Evolutionary conservation across 208 protist species (phyloP).

Genomic region (Leishmania gerbilli): DNA sequence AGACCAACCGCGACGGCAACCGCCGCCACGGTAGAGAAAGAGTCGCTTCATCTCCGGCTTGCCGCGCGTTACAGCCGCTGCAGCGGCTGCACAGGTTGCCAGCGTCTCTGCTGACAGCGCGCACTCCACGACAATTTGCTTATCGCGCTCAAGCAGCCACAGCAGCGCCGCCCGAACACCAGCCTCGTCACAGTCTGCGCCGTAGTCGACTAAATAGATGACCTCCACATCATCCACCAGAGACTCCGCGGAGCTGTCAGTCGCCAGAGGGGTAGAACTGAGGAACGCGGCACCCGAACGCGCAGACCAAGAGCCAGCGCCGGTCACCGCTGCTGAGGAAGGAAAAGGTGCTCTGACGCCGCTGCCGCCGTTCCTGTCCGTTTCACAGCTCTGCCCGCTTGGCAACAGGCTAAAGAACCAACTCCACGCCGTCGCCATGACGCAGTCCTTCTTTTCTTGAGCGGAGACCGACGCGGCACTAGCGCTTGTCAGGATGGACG

Average conservation of each 20-base stretch:
- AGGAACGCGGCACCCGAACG: background rate
- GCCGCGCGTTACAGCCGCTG: constrained; percentile 10
- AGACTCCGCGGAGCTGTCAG: background rate
- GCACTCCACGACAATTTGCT: constrained; percentile 33
- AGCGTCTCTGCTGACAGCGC: constrained; percentile 16
- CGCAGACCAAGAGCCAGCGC: background rate
- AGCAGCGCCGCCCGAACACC: constrained; percentile 16
- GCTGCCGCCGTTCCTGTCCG: background rate
- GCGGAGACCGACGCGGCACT: background rate
- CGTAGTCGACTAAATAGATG: constrained; percentile 13
- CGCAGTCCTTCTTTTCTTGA: background rate
- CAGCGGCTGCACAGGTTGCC: constrained; percentile 25
- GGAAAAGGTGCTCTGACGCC: background rate
- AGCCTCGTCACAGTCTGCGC: constrained; percentile 8
- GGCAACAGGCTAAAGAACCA: constrained; percentile 20
- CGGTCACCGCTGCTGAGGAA: background rate
- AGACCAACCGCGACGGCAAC: constrained; percentile 24
- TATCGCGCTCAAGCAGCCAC: constrained; percentile 29
- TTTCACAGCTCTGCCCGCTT: background rate
- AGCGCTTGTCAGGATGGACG: background rate
- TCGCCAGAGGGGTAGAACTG: background rate
- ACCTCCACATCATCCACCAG: constrained; percentile 30
- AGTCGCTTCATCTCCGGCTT: constrained; percentile 23
- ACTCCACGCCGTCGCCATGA: constrained; percentile 28
- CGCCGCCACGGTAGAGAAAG: constrained; percentile 30